phyloP scores from a whole-genome alignment of 108 stramenopile species.

The Nannochloropsis salina region DNA sequence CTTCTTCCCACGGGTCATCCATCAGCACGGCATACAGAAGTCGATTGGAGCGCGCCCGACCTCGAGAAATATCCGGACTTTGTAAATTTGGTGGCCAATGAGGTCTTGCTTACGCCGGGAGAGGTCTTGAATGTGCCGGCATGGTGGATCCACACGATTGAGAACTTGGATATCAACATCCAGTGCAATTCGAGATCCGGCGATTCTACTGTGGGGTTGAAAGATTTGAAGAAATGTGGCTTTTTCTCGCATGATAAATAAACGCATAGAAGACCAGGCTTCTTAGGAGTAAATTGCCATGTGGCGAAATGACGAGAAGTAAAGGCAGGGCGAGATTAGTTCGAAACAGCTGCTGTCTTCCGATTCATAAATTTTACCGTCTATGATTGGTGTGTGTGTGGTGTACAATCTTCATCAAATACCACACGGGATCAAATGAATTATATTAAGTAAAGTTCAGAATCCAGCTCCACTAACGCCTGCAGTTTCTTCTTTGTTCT shows the following conservation, averaged over 20 bases:
- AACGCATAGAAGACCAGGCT: too few relatives aligned
- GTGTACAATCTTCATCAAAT: too few relatives aligned
- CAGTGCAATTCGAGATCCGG: conserved; percentile 86
- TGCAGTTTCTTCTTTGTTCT: too few relatives aligned
- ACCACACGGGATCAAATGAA: too few relatives aligned
- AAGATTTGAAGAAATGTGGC: conserved; percentile 32
- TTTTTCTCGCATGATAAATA: not conserved
- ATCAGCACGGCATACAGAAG: conserved; percentile 56
- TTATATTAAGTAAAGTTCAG: too few relatives aligned
- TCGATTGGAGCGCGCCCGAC: conserved; percentile 85
- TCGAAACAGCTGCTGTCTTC: too few relatives aligned
- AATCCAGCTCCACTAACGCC: too few relatives aligned
- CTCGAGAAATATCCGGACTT: conserved; percentile 66
- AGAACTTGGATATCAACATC: conserved; percentile 79
- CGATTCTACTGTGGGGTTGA: not conserved
- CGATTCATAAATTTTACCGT: too few relatives aligned
- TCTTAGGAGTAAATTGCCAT: too few relatives aligned
- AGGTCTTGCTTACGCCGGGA: conserved; percentile 86
- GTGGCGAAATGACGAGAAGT: too few relatives aligned
- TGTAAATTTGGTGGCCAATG: conserved; percentile 63
- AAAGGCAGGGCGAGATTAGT: too few relatives aligned
- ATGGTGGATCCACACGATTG: conserved; percentile 91
- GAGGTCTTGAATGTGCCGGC: conserved; percentile 91
- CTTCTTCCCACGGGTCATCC: conserved; percentile 74
- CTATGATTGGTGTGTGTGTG: too few relatives aligned